Evolutionary conservation across 2,329 filamentous ascomycete species (phyloP).

Genomic region (Dryadomyces sulphureus): DNA sequence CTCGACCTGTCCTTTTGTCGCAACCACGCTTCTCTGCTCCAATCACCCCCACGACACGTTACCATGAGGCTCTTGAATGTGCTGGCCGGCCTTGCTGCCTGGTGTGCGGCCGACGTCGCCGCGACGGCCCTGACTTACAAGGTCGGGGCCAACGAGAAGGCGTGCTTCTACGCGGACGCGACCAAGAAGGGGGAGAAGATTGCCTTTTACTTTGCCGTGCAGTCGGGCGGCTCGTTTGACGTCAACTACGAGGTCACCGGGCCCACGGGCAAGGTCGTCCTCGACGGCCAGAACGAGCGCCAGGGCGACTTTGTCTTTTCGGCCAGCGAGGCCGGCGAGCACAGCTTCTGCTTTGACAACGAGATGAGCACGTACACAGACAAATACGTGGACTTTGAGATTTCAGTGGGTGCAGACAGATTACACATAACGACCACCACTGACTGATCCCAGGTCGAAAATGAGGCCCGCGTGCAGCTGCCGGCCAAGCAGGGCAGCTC

Average conservation of each 20-base stretch:
- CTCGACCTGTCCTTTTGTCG: background rate
- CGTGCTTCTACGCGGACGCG: constrained; percentile 82
- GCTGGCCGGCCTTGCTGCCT: constrained; percentile 55
- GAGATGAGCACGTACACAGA: constrained; percentile 96
- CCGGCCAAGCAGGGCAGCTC: constrained; percentile 79
- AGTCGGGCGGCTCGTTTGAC: constrained; percentile 97
- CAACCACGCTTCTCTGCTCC: background rate
- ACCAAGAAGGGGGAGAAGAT: constrained; percentile 73
- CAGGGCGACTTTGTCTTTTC: constrained; percentile 98
- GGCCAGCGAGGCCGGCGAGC: constrained; percentile 73
- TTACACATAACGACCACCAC: background rate
- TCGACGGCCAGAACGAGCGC: constrained; percentile 78
- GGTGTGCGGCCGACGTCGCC: constrained; percentile 53
- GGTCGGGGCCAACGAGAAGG: constrained; percentile 77
- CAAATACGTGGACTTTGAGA: constrained; percentile 97
- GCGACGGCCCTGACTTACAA: constrained; percentile 93
- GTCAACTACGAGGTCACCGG: constrained; percentile 83
- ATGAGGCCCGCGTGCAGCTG: constrained; percentile 67
- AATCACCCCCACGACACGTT: constrained; percentile 4
- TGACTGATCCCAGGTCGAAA: constrained; percentile 54
- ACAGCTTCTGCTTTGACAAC: constrained; percentile 97
- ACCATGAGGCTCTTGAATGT: constrained; percentile 53
- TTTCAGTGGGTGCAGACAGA: constrained; percentile 48
- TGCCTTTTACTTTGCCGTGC: constrained; percentile 93
- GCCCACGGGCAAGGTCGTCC: constrained; percentile 64